These are phyloP conservation scores for Nadsonia starkeyi-henricii DNA, from an alignment of 1,139 yeast genomes.

Conservation along the genomic window DNA sequence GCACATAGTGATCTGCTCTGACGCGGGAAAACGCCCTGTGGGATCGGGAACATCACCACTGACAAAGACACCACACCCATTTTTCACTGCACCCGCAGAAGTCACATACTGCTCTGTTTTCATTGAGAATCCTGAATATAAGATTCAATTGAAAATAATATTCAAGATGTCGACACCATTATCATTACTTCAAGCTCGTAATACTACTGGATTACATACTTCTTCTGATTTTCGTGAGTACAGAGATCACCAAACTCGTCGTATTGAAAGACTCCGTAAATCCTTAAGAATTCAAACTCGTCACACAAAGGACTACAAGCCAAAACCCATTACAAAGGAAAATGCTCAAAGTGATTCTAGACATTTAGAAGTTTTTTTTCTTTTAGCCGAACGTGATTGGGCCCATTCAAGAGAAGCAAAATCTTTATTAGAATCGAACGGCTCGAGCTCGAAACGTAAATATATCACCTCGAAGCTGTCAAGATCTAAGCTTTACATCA, in stretches of 20 bases:
- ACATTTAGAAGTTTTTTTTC: slow-evolving; percentile 37
- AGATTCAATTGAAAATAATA: too few species aligned
- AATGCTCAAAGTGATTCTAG: slow-evolving; percentile 34
- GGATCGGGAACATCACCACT: too few species aligned
- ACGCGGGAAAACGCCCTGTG: too few species aligned
- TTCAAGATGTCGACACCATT: background rate
- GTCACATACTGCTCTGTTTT: too few species aligned
- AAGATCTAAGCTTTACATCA: slow-evolving; percentile 38
- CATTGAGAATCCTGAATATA: too few species aligned
- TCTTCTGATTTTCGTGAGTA: slow-evolving; percentile 12
- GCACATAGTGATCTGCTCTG: too few species aligned
- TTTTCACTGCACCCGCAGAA: too few species aligned
- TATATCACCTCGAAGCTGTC: slow-evolving; percentile 56
- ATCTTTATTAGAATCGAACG: slow-evolving; percentile 41
- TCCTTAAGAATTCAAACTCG: slow-evolving; percentile 41
- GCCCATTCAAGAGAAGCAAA: slow-evolving; percentile 56
- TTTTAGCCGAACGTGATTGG: slow-evolving; percentile 54
- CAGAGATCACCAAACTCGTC: slow-evolving; percentile 23
- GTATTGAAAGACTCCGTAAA: slow-evolving; percentile 42
- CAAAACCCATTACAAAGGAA: slow-evolving; percentile 26
- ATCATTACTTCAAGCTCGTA: background rate
- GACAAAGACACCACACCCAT: too few species aligned
- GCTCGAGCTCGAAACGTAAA: slow-evolving; percentile 24
- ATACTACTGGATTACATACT: background rate
- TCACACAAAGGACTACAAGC: slow-evolving; percentile 30